Evolutionary conservation across 2,329 filamentous ascomycete genomes (phyloP), one percentile per base, ranked within the genome.

Genomic region (Cadophora luteo-olivacea): DNA sequence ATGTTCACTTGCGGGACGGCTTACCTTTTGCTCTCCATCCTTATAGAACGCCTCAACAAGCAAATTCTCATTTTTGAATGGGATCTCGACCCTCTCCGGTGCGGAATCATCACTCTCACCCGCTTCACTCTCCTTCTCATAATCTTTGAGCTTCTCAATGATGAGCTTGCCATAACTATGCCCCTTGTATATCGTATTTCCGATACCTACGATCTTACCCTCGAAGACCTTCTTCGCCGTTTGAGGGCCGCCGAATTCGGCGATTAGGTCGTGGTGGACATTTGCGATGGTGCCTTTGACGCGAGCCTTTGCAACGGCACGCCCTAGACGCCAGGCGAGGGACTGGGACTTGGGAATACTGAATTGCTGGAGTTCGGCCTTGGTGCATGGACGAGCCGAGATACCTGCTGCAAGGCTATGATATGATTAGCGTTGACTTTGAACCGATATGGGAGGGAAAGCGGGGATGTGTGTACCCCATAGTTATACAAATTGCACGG

Each of bases 51-150:
- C 55, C 29, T 66, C 55, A 41, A 62, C 64, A 25, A 45, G 32
- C 22, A 66, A n/a, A 48, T 67, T 67, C 51, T 67, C 65, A 49
- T 67, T 67, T 24, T 61, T 63, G 36, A 67, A 67, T 8, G 65
- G 58, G 29, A 67, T 67, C 38, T 51, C 19, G 24, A 67, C 24
- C 9, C 41, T 67, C 25, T 33, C 49, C 3, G 33, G 49, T n/a
- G 48, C 58, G 0, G 16, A 19, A 36, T 57, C 49, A n/a, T 57
- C 33, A 6, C 5, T 8, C 4, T 6, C 24, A 14, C 9, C 29
- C 16, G 29, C 19, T 7, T 58, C 49, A n/a, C 24, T 36, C 14
- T 67, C 58, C 25, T 49, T 33, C 16, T 65, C 62, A 48, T 51
- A 32, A n/a, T 63, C 58, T 16, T 67, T 62, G 19, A 57, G 16